phyloP scores from a whole-genome alignment of 495 filamentous ascomycete genomes.

The Trichoderma erinaceum region DNA sequence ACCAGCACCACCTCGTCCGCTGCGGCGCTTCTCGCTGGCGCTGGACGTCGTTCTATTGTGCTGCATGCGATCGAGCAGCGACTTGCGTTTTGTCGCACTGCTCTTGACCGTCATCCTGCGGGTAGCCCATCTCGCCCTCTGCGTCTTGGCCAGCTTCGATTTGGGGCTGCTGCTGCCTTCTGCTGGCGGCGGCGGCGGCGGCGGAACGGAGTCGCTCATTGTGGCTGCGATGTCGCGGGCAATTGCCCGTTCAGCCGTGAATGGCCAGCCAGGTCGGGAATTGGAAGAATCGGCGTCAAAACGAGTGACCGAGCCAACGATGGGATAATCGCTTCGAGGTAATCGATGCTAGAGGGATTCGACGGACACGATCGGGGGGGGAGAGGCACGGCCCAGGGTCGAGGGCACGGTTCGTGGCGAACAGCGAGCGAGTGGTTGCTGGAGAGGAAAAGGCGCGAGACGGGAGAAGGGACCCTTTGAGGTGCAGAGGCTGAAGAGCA shows the following conservation, averaged over 20 bases:
- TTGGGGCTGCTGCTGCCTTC: constrained; percentile 35
- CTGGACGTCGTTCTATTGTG: constrained; percentile 37
- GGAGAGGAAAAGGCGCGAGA: neutral
- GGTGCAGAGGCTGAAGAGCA: constrained; percentile 2
- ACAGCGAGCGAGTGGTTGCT: neutral
- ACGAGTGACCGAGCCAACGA: constrained; percentile 21
- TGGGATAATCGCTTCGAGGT: neutral
- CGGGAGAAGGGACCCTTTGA: neutral
- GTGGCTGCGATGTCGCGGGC: constrained; percentile 36
- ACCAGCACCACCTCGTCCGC: constrained; percentile 55
- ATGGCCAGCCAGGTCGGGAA: constrained; percentile 38
- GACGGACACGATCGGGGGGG: constrained; percentile 17
- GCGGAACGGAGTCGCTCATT: constrained; percentile 30
- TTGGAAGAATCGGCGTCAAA: constrained; percentile 17
- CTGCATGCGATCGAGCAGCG: constrained; percentile 73
- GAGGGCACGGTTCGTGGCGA: constrained; percentile 4
- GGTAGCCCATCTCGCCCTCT: constrained; percentile 87
- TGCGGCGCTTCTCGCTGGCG: constrained; percentile 65
- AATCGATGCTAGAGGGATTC: neutral
- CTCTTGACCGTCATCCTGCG: constrained; percentile 68
- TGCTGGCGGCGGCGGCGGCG: constrained; percentile 31
- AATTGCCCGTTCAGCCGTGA: constrained; percentile 43
- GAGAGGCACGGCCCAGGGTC: constrained; percentile 14
- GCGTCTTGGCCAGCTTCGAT: constrained; percentile 43
- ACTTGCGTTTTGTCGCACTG: constrained; percentile 72